Evolutionary conservation across 306 rosid species (phyloP).

Genomic region (Pueraria montana): DNA sequence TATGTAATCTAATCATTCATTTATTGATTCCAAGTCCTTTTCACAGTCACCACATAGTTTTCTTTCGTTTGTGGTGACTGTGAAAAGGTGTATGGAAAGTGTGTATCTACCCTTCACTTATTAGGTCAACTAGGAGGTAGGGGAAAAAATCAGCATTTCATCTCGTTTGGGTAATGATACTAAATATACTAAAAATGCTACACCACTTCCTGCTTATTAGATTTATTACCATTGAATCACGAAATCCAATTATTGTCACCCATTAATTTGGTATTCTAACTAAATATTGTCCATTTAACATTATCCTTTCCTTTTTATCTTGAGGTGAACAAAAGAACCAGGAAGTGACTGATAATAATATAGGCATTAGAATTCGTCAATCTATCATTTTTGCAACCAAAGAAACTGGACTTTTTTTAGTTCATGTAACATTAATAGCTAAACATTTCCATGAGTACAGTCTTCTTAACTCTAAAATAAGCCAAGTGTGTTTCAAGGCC

Average conservation of each 20-base stretch:
- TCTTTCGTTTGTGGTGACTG: too few relatives aligned
- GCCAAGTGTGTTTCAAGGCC: conserved; percentile 31
- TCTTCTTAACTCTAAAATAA: conserved; percentile 18
- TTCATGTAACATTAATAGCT: conserved; percentile 41
- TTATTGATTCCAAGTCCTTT: not conserved
- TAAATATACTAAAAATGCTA: not conserved
- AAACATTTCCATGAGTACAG: conserved; percentile 25
- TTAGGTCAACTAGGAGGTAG: not conserved
- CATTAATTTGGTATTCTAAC: not conserved
- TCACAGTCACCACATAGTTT: not conserved
- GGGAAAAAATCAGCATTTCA: not conserved
- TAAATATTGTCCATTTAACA: not conserved
- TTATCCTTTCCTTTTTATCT: not conserved
- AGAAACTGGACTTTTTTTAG: conserved; percentile 14
- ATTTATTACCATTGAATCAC: not conserved
- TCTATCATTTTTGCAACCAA: conserved; percentile 35
- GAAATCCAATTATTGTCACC: not conserved
- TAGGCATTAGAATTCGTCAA: conserved; percentile 4
- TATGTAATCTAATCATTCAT: not conserved
- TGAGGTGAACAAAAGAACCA: not conserved
- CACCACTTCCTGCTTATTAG: not conserved
- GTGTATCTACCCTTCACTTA: not conserved
- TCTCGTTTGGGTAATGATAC: not conserved
- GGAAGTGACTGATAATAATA: not conserved
- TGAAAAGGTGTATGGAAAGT: not conserved